A percentile compares a stretch with the other conserved stretches of the same genome.
Evolutionary conservation across 2,329 filamentous ascomycete species (phyloP).

Genomic region (Claviceps sp.): DNA sequence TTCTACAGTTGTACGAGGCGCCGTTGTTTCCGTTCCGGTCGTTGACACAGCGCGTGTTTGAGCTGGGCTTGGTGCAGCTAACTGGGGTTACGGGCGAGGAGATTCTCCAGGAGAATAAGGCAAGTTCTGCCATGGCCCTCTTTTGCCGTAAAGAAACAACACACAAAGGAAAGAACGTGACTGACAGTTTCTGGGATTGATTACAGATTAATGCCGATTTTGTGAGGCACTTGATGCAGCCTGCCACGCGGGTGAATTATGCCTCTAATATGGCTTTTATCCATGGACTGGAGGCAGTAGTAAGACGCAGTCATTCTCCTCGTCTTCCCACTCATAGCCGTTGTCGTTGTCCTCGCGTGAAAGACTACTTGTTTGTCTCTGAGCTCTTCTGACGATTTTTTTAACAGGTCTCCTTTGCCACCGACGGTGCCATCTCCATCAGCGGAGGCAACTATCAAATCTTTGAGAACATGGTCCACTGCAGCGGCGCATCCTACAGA

Average conservation of each 20-base stretch:
- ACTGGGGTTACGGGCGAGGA: conserved; percentile 63
- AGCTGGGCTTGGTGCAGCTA: conserved; percentile 51
- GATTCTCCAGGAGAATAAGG: conserved; percentile 51
- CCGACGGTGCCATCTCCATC: conserved; percentile 68
- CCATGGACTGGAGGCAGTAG: conserved; percentile 80
- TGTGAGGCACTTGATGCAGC: conserved; percentile 72
- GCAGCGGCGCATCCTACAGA: conserved; percentile 45
- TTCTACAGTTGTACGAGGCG: conserved; percentile 66
- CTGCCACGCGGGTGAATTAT: conserved; percentile 87
- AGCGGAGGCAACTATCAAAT: conserved; percentile 88
- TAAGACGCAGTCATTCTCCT: conserved; percentile 14
- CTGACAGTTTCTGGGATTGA: no score
- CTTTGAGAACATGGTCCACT: conserved; percentile 66
- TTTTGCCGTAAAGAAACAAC: not conserved
- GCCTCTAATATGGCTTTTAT: conserved; percentile 78
- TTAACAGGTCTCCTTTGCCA: conserved; percentile 63
- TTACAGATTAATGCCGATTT: conserved; percentile 50
- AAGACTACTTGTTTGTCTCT: no score
- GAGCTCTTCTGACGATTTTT: not conserved
- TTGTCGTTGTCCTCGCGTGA: no score
- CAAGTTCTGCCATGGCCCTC: not conserved
- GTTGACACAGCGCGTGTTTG: conserved; percentile 52
- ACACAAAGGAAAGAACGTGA: no score
- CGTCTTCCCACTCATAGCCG: not conserved
- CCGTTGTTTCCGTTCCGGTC: conserved; percentile 77